Evolutionary conservation across 169 alveolate genomes (phyloP), one percentile per base, ranked within the genome.

Genomic region (Plasmodium coatneyi): DNA sequence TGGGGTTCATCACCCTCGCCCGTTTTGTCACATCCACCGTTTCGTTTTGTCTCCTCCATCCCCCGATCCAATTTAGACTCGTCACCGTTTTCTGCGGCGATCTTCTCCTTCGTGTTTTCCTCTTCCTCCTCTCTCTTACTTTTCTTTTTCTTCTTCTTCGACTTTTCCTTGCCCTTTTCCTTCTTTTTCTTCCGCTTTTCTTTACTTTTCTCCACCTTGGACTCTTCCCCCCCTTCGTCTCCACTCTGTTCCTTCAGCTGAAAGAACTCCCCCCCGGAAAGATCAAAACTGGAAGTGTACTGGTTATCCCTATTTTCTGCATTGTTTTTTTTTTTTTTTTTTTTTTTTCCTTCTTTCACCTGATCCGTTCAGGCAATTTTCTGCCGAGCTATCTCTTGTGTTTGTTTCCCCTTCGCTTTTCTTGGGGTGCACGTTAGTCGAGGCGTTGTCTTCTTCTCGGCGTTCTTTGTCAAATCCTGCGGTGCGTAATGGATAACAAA

Each of bases 271-370:
- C 71, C 80, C 49, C 14, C 41, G n/a, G 39, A 4, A 10, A 66
- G 7, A 52, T 70, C 81, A 32, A 60, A 56, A 30, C 81, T 66
- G 66, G 81, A 70, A 12, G 81, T 22, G 54, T 30, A 36, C 46
- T n/a, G 30, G 6, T 10, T 19, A 66, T 49, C 60, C 56, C 74
- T 83, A 70, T 60, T 25, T 56, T 56, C 16, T 56, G 72, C 34
- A 70, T 60, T 25, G 5, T 19, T 60, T 60, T 60, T 25, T 5
- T 10, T 10, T 60, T 60, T 16, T 60, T 60, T 60, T 60, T 60
- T 83, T 34, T n/a, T 36, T n/a, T 39, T 70, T 70, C 49, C 72
- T 83, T n/a, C 46, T 70, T 83, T 28, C 72, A 16, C 74, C 56
- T 49, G 82, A 43, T 14, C 25, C 46, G 25, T 54, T 81, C 34